Conservation (phyloP, 208 protist species). For the Endotrypanum monterogeii region DNA sequence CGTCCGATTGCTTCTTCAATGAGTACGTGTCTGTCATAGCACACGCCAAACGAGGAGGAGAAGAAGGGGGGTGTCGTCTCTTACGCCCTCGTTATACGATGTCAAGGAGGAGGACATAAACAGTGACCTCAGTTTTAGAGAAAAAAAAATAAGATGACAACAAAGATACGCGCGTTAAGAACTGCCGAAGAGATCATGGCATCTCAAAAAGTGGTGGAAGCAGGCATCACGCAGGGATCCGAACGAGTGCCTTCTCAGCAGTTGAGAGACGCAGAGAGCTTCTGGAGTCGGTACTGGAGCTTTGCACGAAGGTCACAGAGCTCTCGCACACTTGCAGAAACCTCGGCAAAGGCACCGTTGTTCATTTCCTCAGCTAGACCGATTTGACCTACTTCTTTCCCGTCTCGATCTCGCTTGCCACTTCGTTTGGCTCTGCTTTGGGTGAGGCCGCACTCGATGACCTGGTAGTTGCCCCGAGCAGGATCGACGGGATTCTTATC, state of each 20-base stretch:
- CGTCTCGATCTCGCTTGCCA: slow-evolving; percentile 9
- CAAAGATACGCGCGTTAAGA: neutral
- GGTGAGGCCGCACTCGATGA: slow-evolving; percentile 17
- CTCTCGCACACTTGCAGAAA: slow-evolving; percentile 37
- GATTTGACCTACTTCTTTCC: neutral
- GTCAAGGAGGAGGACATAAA: neutral
- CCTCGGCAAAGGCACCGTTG: neutral
- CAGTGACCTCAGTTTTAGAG: neutral
- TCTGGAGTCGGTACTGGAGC: slow-evolving; percentile 18
- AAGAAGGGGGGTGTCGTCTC: too few relatives aligned
- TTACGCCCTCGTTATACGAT: neutral
- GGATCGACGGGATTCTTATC: slow-evolving; percentile 67
- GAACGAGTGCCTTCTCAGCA: neutral
- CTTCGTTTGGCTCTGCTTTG: neutral
- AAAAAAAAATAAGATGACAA: neutral
- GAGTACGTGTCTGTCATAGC: neutral
- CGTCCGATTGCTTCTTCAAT: neutral
- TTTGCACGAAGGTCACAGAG: slow-evolving; percentile 29
- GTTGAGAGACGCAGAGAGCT: neutral
- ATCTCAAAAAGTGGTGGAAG: neutral
- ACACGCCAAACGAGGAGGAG: neutral
- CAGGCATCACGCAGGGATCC: neutral
- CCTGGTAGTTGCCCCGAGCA: slow-evolving; percentile 21
- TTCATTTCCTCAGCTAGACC: neutral
- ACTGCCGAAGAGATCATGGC: neutral